Evolutionary conservation across 257 asterid genomes (phyloP), one percentile per base, ranked within the genome.

Genomic region (Solanum medicagineum): DNA sequence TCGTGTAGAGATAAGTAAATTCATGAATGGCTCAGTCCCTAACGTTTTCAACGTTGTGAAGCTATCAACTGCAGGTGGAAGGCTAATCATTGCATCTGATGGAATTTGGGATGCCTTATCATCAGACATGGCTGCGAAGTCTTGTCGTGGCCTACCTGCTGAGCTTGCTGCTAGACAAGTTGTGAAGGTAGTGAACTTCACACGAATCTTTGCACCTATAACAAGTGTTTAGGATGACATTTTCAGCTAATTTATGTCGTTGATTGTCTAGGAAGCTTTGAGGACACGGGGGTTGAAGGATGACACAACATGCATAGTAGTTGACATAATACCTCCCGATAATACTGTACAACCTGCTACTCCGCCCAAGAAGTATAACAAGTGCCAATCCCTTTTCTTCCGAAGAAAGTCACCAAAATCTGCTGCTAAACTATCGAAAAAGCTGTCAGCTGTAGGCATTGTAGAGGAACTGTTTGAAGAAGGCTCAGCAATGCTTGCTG

Each of bases 21-120:
- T 74, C 74, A 13, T 47, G 66, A 65, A 74, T 77, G 68, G 29
- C 17, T 81, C 44, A 7, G 20, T 14, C 86, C 66, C 80, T 83
- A 19, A 83, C 53, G 8, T 66, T 83, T 66, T 83, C 53, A 29
- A 66, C 26, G 26, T 81, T 69, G 17, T 89, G 74, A 87, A 88
- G 98, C 89, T 94, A 71, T 92, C 97, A n/a, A 88, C 84, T 86
- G 89, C 81, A 4, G 98, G 98, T 8, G 99, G 98, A 81, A 89
- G 98, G 86, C 94, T 95, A 81, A 92, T 95, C 88, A 90, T 95
- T 32, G 98, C 99, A 47, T 94, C 99, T 6, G 97, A 94, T 87
- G 99, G 98, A 75, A 89, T 95, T 32, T 94, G 99, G 99, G 99
- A 94, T 83, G 93, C 97, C 20, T 49, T 94, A 74, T 87, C 97